Percentiles rank a stretch among this genome's conserved stretches.
Evolutionary conservation across 1,139 yeast species (phyloP).

Genomic region (Taphrina communis): DNA sequence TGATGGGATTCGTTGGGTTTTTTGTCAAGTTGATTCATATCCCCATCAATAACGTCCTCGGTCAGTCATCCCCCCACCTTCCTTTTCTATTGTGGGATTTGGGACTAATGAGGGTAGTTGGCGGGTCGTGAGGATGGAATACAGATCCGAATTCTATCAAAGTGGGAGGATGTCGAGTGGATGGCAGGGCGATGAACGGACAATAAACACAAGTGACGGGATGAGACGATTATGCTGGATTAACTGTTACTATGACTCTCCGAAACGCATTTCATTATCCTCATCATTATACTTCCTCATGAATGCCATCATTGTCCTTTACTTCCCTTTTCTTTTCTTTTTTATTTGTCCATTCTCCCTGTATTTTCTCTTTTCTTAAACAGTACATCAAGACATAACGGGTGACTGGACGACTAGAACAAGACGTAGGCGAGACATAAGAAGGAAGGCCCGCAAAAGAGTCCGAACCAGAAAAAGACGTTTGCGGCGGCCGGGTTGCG

Average conservation of each 20-base stretch:
- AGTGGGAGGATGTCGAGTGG: too few relatives aligned
- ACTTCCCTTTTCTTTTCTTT: not conserved
- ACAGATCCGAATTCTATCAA: too few relatives aligned
- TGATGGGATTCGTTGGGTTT: constrained; percentile 45
- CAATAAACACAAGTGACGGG: too few relatives aligned
- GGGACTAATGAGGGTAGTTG: not conserved
- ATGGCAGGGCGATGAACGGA: too few relatives aligned
- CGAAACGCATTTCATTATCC: too few relatives aligned
- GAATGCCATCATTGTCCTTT: not conserved
- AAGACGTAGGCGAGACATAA: constrained; percentile 84
- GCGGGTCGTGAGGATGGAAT: not conserved
- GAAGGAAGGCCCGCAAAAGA: constrained; percentile 86
- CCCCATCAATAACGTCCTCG: constrained; percentile 44
- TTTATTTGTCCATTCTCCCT: too few relatives aligned
- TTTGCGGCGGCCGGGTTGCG: constrained; percentile 72
- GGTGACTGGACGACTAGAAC: constrained; percentile 54
- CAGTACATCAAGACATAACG: too few relatives aligned
- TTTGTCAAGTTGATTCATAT: constrained; percentile 45
- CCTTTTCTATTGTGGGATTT: not conserved
- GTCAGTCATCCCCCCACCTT: constrained; percentile 7
- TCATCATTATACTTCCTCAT: too few relatives aligned
- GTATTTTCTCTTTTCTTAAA: too few relatives aligned
- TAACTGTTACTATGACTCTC: too few relatives aligned
- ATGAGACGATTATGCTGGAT: too few relatives aligned
- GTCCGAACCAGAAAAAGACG: constrained; percentile 88